These are phyloP conservation scores for Actinomortierella wolfii DNA, from an alignment of 371 early-diverging fungal species.

Conservation along the genomic window DNA sequence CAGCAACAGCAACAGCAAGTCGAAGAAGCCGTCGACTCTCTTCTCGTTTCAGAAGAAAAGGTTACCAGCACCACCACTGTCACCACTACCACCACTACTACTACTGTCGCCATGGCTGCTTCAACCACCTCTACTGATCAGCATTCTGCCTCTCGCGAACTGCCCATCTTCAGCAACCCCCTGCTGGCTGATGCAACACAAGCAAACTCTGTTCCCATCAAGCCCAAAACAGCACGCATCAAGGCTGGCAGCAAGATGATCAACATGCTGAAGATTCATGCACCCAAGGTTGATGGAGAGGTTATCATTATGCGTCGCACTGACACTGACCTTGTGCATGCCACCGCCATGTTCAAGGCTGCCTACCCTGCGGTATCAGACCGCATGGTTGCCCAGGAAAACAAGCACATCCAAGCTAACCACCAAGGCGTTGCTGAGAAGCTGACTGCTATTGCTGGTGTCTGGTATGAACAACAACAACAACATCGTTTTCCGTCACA, in stretches of 20 bases:
- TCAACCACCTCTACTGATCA: no score
- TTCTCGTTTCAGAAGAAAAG: constrained; percentile 12
- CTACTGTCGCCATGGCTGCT: constrained; percentile 1
- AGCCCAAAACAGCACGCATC: constrained; percentile 37
- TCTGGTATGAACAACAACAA: constrained; percentile 18
- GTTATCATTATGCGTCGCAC: constrained; percentile 41
- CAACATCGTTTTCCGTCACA: no score
- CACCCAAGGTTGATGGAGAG: constrained; percentile 46
- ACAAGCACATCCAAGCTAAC: constrained; percentile 21
- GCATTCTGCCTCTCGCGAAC: constrained; percentile 14
- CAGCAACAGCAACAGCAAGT: no score
- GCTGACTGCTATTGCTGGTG: constrained; percentile 27
- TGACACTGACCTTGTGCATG: constrained; percentile 40
- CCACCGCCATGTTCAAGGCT: constrained; percentile 44
- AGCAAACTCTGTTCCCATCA: constrained; percentile 41
- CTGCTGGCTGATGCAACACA: constrained; percentile 40
- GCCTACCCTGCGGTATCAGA: constrained; percentile 46
- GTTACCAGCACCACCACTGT: constrained; percentile 1
- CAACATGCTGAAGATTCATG: constrained; percentile 36
- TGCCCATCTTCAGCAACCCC: constrained; percentile 46
- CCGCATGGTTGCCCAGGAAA: constrained; percentile 42
- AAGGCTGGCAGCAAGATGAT: constrained; percentile 31
- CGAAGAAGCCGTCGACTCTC: constrained; percentile 22
- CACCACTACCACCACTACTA: neutral
- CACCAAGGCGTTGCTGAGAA: constrained; percentile 30